Evolutionary conservation across 2,329 filamentous ascomycete species (phyloP).

Genomic region (Escovopsis sp.): DNA sequence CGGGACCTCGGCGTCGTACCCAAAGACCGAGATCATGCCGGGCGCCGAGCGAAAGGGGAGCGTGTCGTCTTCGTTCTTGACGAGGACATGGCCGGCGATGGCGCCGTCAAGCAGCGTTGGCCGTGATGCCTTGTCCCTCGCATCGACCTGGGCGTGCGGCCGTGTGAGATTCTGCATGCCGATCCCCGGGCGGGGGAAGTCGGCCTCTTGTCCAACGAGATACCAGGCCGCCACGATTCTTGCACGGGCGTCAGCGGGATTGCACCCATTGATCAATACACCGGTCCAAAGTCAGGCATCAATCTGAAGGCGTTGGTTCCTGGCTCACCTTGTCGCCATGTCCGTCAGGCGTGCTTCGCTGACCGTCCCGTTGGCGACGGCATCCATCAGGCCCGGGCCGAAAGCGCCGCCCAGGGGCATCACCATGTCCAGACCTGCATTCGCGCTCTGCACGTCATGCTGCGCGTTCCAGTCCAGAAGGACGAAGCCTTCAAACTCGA

Average conservation of each 20-base stretch:
- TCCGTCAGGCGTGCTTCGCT: constrained; percentile 58
- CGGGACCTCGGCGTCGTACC: constrained; percentile 45
- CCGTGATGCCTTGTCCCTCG: constrained; percentile 30
- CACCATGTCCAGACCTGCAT: constrained; percentile 54
- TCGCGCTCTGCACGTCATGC: constrained; percentile 40
- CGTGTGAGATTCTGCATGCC: constrained; percentile 47
- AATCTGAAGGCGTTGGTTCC: neutral
- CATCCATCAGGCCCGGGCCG: constrained; percentile 56
- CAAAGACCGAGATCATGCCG: constrained; percentile 41
- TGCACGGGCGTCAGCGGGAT: constrained; percentile 9
- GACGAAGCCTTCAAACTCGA: constrained; percentile 55
- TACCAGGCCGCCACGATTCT: constrained; percentile 51
- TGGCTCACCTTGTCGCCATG: constrained; percentile 51
- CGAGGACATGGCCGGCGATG: constrained; percentile 52
- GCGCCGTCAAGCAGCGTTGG: constrained; percentile 35
- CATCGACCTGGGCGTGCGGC: constrained; percentile 33
- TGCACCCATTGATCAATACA: too few species aligned
- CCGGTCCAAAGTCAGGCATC: neutral
- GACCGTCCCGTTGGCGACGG: constrained; percentile 64
- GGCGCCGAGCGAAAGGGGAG: constrained; percentile 47
- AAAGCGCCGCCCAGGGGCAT: constrained; percentile 43
- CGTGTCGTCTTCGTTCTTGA: constrained; percentile 54
- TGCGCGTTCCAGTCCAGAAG: constrained; percentile 56
- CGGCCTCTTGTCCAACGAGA: constrained; percentile 35
- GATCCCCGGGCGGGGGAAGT: constrained; percentile 30